Base-by-base conservation (phyloP, 495 filamentous ascomycete species). In the Mytilinidion resinicola region DNA sequence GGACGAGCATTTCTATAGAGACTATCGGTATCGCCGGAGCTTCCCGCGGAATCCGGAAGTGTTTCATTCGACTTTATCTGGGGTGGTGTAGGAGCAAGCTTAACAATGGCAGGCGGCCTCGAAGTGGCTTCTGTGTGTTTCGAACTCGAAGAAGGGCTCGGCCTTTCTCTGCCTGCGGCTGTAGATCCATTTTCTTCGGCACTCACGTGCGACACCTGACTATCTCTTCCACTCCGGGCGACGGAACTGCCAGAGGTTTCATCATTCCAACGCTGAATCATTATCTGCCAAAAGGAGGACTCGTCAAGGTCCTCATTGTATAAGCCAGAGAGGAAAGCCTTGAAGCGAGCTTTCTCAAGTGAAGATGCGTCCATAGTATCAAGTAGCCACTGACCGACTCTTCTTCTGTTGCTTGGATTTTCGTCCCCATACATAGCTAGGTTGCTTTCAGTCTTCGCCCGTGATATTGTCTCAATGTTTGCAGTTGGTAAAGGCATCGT, bases 371-470 rank as follows among this genome's bases (percentile, higher is more conserved):
- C 19, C 21, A 58, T 12, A 42, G 55, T 30, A 12, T 43, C 55
- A n/a, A 58, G 38, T 15, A 58, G 51, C 55, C 55, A 58, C 10
- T 21, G 17, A n/a, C 41, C 37, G 3, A 58, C 51, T 12, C 46
- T 34, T 17, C 43, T 58, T 39, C 47, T 51, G 7, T 35, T 43
- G n/a, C 51, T 35, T 11, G n/a, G 10, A 35, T 30, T 43, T 4
- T 48, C 20, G 1, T 70, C 53, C 75, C 71, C 42, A 71, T 61
- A 58, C 76, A 41, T 78, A 74, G 19, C 85, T 82, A 3, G 90
- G 90, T 20, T 47, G 14, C 34, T 58, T 21, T 51, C 55, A 43
- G 20, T 43, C 17, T 20, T 15, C 12, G 11, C 17, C 1, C 20
- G 52, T 11, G 52, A 20, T 1, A 37, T 17, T 20, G 19, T 20